Evolutionary conservation across 2,329 filamentous ascomycete species (phyloP), one percentile per base, ranked within the genome.

Genomic region (Trichoderma hamatum): DNA sequence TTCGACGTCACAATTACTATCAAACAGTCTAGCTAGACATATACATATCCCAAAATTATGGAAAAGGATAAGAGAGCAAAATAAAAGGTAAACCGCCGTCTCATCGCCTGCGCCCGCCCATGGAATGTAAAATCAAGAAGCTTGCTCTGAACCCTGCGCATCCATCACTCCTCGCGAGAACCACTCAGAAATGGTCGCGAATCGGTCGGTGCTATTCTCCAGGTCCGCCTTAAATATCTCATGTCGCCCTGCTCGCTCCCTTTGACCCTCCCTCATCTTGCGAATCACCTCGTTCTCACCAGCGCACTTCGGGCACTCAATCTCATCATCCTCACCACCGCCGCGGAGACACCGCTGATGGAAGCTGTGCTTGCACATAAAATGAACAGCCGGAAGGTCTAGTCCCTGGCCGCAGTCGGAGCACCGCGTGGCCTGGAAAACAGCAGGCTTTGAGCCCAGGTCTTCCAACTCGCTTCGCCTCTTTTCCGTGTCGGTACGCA

Each of bases 351-450:
- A 99, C 56, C 92, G 86, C 81, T 97, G 93, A 78, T 99, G 96
- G 84, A 97, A 99, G 70, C 91, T 94, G 79, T 99, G 96, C 79
- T 97, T 97, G 83, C 96, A 99, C 72, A 99, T 81, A 78, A 99
- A 99, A 78, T 99, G 96, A 59, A 99, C 94, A 0, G 90, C 92
- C 0, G 96, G 96, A 14, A 98, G 84, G 72, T 97, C 94, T 21
- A 98, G 85, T 30, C 88, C 85, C 46, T 89, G 87, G 19, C 89
- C 89, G 78, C 96, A 99, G 63, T 92, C 90, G 32, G 91, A 90
- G 78, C 96, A 99, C 63, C 96, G 88, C 39, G 94, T 94, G 0
- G 94, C 90, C 78, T 96, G 93, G 84, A 99, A 98, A 1, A 96
- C 92, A 24, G 90, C 89, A 0, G 96, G 94, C 76, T 96, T 95